Conservation (phyloP, 2,329 filamentous ascomycete species). For the Zopfia rhizophila region DNA sequence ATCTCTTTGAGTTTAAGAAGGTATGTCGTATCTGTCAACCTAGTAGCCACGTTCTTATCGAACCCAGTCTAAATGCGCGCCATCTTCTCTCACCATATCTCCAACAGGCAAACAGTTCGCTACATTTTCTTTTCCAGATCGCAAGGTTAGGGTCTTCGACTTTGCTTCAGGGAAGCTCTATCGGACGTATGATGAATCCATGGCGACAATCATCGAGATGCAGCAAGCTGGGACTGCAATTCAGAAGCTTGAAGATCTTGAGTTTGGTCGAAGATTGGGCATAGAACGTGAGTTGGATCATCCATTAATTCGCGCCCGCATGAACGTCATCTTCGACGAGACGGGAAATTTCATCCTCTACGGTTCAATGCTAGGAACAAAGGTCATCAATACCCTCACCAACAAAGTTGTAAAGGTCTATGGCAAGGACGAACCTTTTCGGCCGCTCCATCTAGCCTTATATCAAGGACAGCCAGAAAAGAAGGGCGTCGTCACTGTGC, state of each 20-base stretch:
- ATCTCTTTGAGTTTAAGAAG: constrained; percentile 97
- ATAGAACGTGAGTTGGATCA: constrained; percentile 88
- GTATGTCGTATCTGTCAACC: constrained; percentile 34
- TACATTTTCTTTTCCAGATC: constrained; percentile 90
- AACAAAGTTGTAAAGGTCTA: constrained; percentile 92
- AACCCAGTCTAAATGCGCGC: constrained; percentile 75
- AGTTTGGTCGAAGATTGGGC: constrained; percentile 89
- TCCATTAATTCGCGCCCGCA: constrained; percentile 71
- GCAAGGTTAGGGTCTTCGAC: constrained; percentile 92
- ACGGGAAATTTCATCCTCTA: constrained; percentile 95
- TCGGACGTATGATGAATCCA: constrained; percentile 93
- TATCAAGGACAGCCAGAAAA: constrained; percentile 97
- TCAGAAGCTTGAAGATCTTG: constrained; percentile 85
- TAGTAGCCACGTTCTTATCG: constrained; percentile 5
- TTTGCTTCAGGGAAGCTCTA: constrained; percentile 89
- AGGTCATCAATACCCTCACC: constrained; percentile 95
- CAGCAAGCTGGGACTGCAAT: constrained; percentile 89
- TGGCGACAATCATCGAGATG: constrained; percentile 90
- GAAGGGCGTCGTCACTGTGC: constrained; percentile 91
- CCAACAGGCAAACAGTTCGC: constrained; percentile 87
- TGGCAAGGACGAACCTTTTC: constrained; percentile 87
- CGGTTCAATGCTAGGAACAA: constrained; percentile 89
- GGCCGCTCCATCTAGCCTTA: constrained; percentile 82
- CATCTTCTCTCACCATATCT: constrained; percentile 84
- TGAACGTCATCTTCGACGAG: constrained; percentile 94